These are phyloP conservation scores for Verticillium alfalfae DNA, from an alignment of 2,329 filamentous ascomycete genomes.

Conservation along the genomic window DNA sequence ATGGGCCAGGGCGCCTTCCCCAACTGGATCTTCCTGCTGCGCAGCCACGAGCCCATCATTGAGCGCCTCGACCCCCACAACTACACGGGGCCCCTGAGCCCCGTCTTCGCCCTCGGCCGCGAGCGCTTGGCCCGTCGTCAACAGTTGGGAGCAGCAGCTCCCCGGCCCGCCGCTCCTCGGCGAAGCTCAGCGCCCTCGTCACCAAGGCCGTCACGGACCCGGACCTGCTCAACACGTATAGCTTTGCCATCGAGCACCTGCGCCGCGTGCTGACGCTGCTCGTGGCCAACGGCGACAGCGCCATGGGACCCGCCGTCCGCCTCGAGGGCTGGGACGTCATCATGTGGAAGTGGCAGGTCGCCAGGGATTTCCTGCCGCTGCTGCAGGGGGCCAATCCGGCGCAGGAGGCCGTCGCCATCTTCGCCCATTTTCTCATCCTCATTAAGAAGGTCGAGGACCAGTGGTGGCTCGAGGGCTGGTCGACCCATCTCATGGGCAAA, in stretches of 20 bases:
- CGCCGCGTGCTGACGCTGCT: slow-evolving; percentile 12
- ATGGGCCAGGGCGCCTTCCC: slow-evolving; percentile 21
- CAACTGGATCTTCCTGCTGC: slow-evolving; percentile 24
- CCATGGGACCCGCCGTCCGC: slow-evolving; percentile 1
- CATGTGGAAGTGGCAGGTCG: slow-evolving; percentile 30
- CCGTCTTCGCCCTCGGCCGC: slow-evolving; percentile 16
- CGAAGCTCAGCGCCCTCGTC: slow-evolving; percentile 14
- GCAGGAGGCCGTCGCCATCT: slow-evolving; percentile 25
- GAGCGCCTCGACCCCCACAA: slow-evolving; percentile 11
- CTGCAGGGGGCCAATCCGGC: slow-evolving; percentile 17
- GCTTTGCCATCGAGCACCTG: slow-evolving; percentile 13
- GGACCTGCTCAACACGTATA: slow-evolving; percentile 12
- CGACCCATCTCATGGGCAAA: slow-evolving; percentile 22
- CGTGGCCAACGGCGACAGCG: background rate
- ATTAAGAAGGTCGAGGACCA: slow-evolving; percentile 22
- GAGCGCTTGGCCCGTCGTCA: slow-evolving; percentile 14
- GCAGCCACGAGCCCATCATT: slow-evolving; percentile 18
- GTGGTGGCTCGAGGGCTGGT: slow-evolving; percentile 32
- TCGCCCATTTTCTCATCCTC: slow-evolving; percentile 25
- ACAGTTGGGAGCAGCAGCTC: slow-evolving; percentile 4
- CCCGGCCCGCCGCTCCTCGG: slow-evolving; percentile 9
- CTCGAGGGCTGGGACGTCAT: slow-evolving; percentile 32
- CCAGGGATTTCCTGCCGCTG: slow-evolving; percentile 28
- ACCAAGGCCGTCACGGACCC: slow-evolving; percentile 12
- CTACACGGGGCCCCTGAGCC: slow-evolving; percentile 11